phyloP scores from a whole-genome alignment of 2,329 filamentous ascomycete genomes.

The Colletotrichum lindemuthianum region DNA sequence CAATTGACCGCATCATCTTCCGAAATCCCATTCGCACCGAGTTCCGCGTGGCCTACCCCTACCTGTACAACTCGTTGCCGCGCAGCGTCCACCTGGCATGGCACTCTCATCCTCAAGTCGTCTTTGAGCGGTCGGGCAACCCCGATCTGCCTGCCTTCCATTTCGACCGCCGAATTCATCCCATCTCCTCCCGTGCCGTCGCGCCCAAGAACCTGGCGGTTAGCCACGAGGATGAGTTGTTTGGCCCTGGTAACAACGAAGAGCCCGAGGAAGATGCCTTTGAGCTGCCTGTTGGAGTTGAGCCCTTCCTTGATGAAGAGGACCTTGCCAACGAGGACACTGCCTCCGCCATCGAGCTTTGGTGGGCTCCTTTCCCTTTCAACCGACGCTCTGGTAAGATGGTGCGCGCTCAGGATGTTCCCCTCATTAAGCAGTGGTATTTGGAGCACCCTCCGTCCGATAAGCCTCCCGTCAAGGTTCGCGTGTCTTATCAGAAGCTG shows the following conservation, averaged over 20 bases:
- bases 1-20: slow-evolving; percentile 99
- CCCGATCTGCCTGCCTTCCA: slow-evolving; percentile 94
- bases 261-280: slow-evolving; percentile 85
- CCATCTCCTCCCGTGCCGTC: slow-evolving; percentile 93
- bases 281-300: slow-evolving; percentile 78
- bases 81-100: slow-evolving; percentile 92
- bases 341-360: slow-evolving; percentile 88
- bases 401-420: slow-evolving; percentile 97
- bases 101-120: slow-evolving; percentile 93
- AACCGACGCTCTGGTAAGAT: slow-evolving; percentile 93
- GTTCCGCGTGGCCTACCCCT: slow-evolving; percentile 93
- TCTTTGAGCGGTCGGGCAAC: slow-evolving; percentile 89
- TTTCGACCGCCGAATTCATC: slow-evolving; percentile 97
- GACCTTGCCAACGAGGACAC: slow-evolving; percentile 91
- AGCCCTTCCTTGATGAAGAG: slow-evolving; percentile 91
- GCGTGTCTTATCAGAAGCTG: slow-evolving; percentile 98
- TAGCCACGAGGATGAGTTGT: slow-evolving; percentile 93
- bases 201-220: slow-evolving; percentile 93
- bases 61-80: slow-evolving; percentile 94
- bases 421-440: slow-evolving; percentile 98
- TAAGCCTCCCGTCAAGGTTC: slow-evolving; percentile 90
- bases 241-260: slow-evolving; percentile 80
- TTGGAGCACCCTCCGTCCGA: slow-evolving; percentile 92
- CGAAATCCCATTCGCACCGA: slow-evolving; percentile 94
- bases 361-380: slow-evolving; percentile 99